A percentile compares a stretch with the other conserved stretches of the same genome.
phyloP scores from a whole-genome alignment of 805 yeast species.

The Teunomyces tritomae region DNA sequence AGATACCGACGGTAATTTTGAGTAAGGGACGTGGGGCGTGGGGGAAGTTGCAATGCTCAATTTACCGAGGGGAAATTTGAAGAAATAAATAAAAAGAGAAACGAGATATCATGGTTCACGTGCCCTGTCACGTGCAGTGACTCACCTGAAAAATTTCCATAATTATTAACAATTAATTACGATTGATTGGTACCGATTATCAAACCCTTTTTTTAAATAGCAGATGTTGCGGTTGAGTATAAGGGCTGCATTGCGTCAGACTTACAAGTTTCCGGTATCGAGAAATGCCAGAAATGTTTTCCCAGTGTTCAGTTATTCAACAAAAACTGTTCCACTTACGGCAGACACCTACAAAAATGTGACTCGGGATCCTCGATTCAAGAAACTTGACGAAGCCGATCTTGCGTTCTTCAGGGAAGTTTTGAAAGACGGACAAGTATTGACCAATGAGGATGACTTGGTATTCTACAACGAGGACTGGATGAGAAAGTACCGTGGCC shows the following conservation, averaged over 20 bases:
- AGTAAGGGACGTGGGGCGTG: neutral
- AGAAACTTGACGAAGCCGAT: conserved; percentile 54
- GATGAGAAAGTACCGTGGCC: conserved; percentile 94
- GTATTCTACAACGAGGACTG: conserved; percentile 81
- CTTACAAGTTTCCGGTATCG: neutral
- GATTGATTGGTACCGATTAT: neutral
- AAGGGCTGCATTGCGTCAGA: conserved; percentile 7
- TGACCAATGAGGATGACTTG: conserved; percentile 63
- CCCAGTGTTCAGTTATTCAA: conserved; percentile 15
- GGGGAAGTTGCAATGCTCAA: neutral
- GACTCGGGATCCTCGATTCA: conserved; percentile 49
- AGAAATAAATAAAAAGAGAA: too few species aligned
- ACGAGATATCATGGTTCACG: neutral
- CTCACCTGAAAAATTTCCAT: neutral
- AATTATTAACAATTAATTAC: neutral
- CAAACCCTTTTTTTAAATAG: neutral
- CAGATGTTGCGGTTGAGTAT: conserved; percentile 5
- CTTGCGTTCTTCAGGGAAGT: conserved; percentile 58
- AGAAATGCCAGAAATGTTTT: neutral
- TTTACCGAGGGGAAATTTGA: neutral
- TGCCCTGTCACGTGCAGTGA: neutral
- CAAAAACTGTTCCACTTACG: conserved; percentile 52
- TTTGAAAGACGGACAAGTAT: conserved; percentile 46
- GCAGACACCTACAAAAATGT: conserved; percentile 67
- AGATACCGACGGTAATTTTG: too few species aligned